Base-by-base conservation (phyloP, 2,329 filamentous ascomycete species). In the Aureobasidium sp. region DNA sequence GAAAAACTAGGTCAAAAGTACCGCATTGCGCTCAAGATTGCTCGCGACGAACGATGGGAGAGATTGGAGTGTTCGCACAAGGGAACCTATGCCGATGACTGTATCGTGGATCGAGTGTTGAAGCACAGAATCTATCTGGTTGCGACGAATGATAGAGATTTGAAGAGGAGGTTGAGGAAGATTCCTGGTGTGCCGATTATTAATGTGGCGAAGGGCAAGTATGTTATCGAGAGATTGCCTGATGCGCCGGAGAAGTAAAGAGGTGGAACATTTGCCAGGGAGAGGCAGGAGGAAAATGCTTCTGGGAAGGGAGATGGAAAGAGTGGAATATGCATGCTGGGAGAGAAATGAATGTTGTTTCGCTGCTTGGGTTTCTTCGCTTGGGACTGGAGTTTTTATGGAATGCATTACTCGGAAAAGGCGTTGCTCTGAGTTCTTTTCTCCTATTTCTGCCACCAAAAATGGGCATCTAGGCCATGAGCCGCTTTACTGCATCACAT, bases 1-100 rank as follows among this genome's bases (percentile, higher is more conserved):
- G 91, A 96, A 73, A 96, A 96, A 73, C 81, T 97, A 10, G 92
- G 93, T 0, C 84, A 85, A 3, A 94, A 94, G 72, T 99, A 96
- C 77, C 80, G 92, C 8, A 85, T 97, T 61, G 92, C 93, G 0
- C 76, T 96, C 62, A 81, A 88, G 15, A 91, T 97, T 59, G 94
- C 94, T 0, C 80, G 92, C 60, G 94, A 99, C 72, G 90, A 96
- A 75, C 79, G 93, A 64, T 97, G 90, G 84, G 87, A 93, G 73
- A 79, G 92, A 56, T 76, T 96, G 52, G 85, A 88, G 72, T 99
- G 94, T 75, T 90, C 93, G 68, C 94, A 97, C 79, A 93, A 91
- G 75, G 91, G 91, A 47, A 87, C 84, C 0, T 91, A 92, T 76
- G 88, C 91, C 9, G 91, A 96, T 77, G 91, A 96, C 76, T 95